phyloP scores from a whole-genome alignment of 768 basidiomycete species.

The Mycena galericulata region DNA sequence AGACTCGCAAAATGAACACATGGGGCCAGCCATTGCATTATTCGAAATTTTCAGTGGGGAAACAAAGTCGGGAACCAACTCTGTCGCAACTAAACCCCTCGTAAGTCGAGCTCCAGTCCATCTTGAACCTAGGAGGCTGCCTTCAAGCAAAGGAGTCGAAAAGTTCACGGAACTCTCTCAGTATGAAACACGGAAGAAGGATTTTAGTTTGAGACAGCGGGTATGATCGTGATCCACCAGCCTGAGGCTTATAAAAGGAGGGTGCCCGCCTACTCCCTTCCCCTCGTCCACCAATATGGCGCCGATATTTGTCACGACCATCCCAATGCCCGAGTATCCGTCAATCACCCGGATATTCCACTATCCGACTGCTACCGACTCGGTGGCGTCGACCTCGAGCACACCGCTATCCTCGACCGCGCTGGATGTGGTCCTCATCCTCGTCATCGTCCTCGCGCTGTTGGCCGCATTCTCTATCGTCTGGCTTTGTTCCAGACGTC shows the following conservation, averaged over 20 bases:
- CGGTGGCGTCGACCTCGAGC: not conserved
- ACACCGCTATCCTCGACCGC: not conserved
- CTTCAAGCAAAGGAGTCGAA: too few species aligned
- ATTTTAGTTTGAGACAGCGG: not conserved
- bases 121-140: too few species aligned
- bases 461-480: not conserved
- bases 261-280: not conserved
- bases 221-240: not conserved
- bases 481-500: slow-evolving; percentile 23
- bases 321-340: not conserved
- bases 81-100: too few species aligned
- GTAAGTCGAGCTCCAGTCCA: too few species aligned
- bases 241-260: not conserved
- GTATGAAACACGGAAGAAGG: too few species aligned
- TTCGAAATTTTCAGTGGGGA: too few species aligned
- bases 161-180: too few species aligned
- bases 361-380: not conserved
- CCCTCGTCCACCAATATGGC: not conserved
- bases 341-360: slow-evolving; percentile 9
- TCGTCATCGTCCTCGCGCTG: slow-evolving; percentile 11
- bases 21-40: too few species aligned
- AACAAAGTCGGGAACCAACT: too few species aligned
- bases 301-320: not conserved
- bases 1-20: too few species aligned
- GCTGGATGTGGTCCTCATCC: slow-evolving; percentile 1